Base-by-base conservation (phyloP, 78 protist species). In the Dictyostelium citrinum region DNA sequence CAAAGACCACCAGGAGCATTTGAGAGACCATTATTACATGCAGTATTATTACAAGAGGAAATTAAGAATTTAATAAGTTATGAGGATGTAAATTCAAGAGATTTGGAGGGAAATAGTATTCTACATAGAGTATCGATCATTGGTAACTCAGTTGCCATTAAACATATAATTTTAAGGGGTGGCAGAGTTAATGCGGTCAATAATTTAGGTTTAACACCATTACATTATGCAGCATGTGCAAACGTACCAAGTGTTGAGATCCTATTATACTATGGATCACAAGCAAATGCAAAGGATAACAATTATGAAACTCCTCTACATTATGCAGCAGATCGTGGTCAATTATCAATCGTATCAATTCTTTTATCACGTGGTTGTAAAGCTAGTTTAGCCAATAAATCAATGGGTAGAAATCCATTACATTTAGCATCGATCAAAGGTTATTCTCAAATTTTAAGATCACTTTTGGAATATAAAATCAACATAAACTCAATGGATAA, bases 151-250 rank as follows among this genome's bases (percentile, higher is more conserved):
- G 33, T 51, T 7, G 93, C 93, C 72, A 75, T 88, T 22, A 58
- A 60, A 76, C 82, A 72, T 22, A 67, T 88, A 7, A 60, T 88
- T 5, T 14, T 33, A 14, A n/a, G 93, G 9, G 93, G 93, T 67
- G 93, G 84, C 0, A 35, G 76, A 3, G 93, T 88, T 31, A 88
- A 88, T 76, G 49, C 81, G 0, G 29, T 45, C 27, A 88, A 88
- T 31, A 88, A 88, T 55, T 60, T 20, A 10, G 93, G 93, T 1
- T 10, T 88, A 35, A 88, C 85, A 41, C 93, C 93, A n/a, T 80
- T 88, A 5, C 93, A 88, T 67, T 88, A 88, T 78, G 93, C 93
- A 5, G 93, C 85, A 9, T 88, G 93, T 68, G 58, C 93, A 27
- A 88, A 75, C 33, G 61, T 72, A 10, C 93, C 81, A 20, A 27